Base-by-base conservation (phyloP, 2,329 filamentous ascomycete species). In the Paracoccidioides brasiliensis region DNA sequence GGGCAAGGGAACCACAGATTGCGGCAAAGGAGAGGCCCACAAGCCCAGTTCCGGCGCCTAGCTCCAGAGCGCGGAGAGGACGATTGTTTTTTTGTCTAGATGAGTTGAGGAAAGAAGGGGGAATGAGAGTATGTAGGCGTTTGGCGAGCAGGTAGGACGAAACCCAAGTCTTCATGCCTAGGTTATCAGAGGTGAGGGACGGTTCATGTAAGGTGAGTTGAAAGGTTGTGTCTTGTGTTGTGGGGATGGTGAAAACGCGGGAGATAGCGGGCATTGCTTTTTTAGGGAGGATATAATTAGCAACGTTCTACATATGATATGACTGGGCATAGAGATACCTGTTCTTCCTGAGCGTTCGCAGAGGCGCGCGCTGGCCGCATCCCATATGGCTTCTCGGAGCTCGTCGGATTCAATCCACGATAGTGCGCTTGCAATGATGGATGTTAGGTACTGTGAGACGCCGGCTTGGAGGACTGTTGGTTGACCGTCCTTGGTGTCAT, bases 81-180 rank as follows among this genome's bases (percentile, higher is more conserved):
- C 59, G 59, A 42, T 62, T 58, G 32, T 61, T 55, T 37, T 61
- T 59, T 2, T 63, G 58, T 5, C 59, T 57, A 5, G 63, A 59
- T 2, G 65, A 66, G 10, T 72, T 62, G 44, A 72, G 64, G 40
- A 64, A 56, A 12, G 66, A 64, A 6, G 67, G 59, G 3, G 67
- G 62, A 12, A 67, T 66, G 55, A 72, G 82, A 4, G 56, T 61
- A 56, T 69, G 64, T 32, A 97, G 78, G 30, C 86, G 82, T 61
- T 81, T 85, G 0, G 91, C 86, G 4, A 97, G 81, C 2, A 94
- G 79, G 65, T 90, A 94, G 0, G 90, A 91, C 0, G 90, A 91
- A 0, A 87, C 88, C 93, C 93, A 97, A 0, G 93, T 98, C 70
- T 98, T 97, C 68, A 94, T 78, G 1, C 93, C 93, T 15, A 97